Percentiles rank a stretch among this genome's conserved stretches.
These are phyloP conservation scores for Neurospora cerealis DNA, from an alignment of 495 filamentous ascomycete genomes.

Conservation along the genomic window DNA sequence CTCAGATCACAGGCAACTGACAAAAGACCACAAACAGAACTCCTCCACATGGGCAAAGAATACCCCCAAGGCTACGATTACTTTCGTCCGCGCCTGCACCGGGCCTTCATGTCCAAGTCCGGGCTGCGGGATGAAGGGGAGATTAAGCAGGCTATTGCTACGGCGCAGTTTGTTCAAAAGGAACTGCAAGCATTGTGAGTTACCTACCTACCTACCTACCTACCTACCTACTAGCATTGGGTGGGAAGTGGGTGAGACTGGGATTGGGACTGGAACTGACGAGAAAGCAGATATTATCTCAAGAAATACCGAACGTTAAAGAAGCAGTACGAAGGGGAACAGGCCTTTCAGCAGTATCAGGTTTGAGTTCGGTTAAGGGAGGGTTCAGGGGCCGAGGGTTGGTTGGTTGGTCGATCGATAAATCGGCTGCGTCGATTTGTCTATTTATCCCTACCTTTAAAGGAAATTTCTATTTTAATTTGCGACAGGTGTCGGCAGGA, in stretches of 20 bases:
- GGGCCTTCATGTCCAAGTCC: conserved; percentile 70
- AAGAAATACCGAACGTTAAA: conserved; percentile 86
- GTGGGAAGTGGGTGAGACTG: neutral
- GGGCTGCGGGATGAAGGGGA: conserved; percentile 58
- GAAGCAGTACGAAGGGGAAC: conserved; percentile 26
- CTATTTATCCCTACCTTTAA: too few species aligned
- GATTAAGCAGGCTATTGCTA: conserved; percentile 64
- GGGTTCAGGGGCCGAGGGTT: too few species aligned
- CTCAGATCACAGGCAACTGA: too few species aligned
- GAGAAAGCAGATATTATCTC: conserved; percentile 69
- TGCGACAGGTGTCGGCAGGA: too few species aligned
- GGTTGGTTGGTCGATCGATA: neutral
- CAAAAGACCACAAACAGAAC: too few species aligned
- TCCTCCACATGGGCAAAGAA: conserved; percentile 72
- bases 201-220: neutral
- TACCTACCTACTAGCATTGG: neutral
- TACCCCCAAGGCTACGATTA: conserved; percentile 84
- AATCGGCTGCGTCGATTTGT: neutral
- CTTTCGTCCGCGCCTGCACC: conserved; percentile 71
- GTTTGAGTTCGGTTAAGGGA: neutral
- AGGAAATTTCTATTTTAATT: too few species aligned
- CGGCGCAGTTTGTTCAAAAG: conserved; percentile 85
- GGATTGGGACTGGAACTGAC: neutral
- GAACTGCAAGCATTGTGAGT: neutral
- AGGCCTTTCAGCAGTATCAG: neutral